Evolutionary conservation across 805 yeast genomes (phyloP), one percentile per base, ranked within the genome.

Genomic region (Wickerhamiella alocasiicola): DNA sequence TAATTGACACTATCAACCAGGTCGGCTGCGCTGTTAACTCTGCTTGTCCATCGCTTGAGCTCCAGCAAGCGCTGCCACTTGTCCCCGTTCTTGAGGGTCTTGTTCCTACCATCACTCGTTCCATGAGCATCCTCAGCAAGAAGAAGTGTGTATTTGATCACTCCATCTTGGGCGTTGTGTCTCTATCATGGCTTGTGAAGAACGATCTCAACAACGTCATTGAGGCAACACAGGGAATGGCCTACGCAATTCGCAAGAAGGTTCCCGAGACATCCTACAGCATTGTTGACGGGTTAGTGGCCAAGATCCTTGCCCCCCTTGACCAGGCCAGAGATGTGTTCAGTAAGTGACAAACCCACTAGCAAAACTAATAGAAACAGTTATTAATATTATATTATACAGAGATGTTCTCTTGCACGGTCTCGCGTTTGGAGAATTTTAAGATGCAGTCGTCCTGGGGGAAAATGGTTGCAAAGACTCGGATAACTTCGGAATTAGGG

Each of bases 381-480:
- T 7, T 7, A 7, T 11, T 7, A 23, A 11, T 23, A 11, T 11
- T 11, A 23, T 28, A 28, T 19, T 17, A 28, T 36, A 36, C 39
- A 36, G 39, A 12, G 13, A 27, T 24, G 25, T 9, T 9, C 7
- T 35, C 35, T 11, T 55, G 48, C 18, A 27, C 31, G 25, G 6
- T 9, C 7, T 35, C 35, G 15, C 56, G 48, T 40, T 42, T 36
- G 11, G 46, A 68, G 68, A 87, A 88, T 52, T 76, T 67, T 59
- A 91, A 65, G 49, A 82, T 73, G 57, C 94, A 75, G 60, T 91
- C 95, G 64, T 91, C 98, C 61, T 83, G 76, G 20, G 98, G 98
- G 81, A 91, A 91, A 58, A 91, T 85, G 15, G 98, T 91, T 20
- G 98, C 98, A 60, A 91, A 91, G 29, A 91, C 97, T 57, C 84